These are phyloP conservation scores for Acaromyces ingoldii DNA, from an alignment of 1,284 basidiomycete species.

Conservation along the genomic window DNA sequence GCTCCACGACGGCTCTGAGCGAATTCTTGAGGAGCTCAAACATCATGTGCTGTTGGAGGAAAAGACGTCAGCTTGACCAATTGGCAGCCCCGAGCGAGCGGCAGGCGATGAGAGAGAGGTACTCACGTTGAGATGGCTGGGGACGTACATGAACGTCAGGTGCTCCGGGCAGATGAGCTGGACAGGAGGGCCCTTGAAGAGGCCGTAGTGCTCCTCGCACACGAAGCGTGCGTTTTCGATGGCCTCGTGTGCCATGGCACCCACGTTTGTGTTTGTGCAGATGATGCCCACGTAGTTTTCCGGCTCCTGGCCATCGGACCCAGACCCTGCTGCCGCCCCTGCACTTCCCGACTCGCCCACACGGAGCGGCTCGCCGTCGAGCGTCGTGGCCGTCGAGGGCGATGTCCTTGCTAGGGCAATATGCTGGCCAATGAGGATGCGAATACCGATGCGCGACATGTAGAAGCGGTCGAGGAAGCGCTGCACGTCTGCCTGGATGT, in stretches of 20 bases:
- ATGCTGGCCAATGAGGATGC: conserved; percentile 50
- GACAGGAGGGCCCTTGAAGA: conserved; percentile 94
- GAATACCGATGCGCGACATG: conserved; percentile 77
- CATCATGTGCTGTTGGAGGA: conserved; percentile 79
- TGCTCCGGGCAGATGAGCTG: conserved; percentile 89
- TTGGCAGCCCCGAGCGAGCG: neutral
- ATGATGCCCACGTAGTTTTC: conserved; percentile 94
- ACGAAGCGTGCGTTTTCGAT: conserved; percentile 98
- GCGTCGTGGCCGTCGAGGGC: conserved; percentile 5
- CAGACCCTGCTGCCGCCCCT: conserved; percentile 10
- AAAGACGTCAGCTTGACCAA: no score
- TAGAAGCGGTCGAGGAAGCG: conserved; percentile 96
- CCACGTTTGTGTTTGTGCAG: conserved; percentile 71
- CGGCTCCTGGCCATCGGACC: conserved; percentile 20
- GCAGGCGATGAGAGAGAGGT: neutral
- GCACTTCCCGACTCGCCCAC: conserved; percentile 6
- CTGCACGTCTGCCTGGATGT: conserved; percentile 79
- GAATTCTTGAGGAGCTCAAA: conserved; percentile 99
- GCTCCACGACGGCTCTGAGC: conserved; percentile 90
- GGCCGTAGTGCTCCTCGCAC: conserved; percentile 82
- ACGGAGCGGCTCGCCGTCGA: conserved; percentile 12
- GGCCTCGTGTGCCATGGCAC: conserved; percentile 67
- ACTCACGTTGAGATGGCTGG: conserved; percentile 68
- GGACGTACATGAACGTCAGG: conserved; percentile 90
- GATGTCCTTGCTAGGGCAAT: conserved; percentile 42